Conservation (phyloP, 2,329 filamentous ascomycete genomes). For the Phaeosphaeria sp. region DNA sequence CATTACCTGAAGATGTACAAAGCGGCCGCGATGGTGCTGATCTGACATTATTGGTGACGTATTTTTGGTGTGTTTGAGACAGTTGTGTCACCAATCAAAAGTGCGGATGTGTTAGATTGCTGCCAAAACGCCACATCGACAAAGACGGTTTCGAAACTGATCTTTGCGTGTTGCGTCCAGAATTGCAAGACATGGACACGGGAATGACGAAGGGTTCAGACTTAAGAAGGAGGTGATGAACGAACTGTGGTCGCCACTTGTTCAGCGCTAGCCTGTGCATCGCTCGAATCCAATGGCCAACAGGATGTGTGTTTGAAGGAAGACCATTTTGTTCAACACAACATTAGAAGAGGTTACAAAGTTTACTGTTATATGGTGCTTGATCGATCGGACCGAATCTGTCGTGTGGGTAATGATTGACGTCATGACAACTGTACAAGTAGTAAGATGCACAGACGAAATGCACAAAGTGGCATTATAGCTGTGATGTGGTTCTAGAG, state of each 20-base stretch:
- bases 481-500: no score
- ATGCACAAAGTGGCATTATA: no score
- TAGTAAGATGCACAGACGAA: no score
- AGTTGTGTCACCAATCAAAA: neutral
- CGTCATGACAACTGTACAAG: neutral
- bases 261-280: neutral
- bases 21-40: neutral
- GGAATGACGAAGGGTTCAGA: neutral
- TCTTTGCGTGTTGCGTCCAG: neutral
- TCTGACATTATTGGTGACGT: neutral
- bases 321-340: neutral
- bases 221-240: neutral
- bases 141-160: neutral
- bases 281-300: neutral
- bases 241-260: neutral
- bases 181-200: neutral
- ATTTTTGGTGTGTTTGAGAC: neutral
- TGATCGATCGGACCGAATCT: neutral
- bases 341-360: neutral
- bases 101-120: neutral
- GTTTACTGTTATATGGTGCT: neutral
- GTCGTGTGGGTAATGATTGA: neutral
- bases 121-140: neutral
- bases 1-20: neutral
- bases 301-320: neutral